Conservation (phyloP, 768 basidiomycete species). For the Pholiota microspora region DNA sequence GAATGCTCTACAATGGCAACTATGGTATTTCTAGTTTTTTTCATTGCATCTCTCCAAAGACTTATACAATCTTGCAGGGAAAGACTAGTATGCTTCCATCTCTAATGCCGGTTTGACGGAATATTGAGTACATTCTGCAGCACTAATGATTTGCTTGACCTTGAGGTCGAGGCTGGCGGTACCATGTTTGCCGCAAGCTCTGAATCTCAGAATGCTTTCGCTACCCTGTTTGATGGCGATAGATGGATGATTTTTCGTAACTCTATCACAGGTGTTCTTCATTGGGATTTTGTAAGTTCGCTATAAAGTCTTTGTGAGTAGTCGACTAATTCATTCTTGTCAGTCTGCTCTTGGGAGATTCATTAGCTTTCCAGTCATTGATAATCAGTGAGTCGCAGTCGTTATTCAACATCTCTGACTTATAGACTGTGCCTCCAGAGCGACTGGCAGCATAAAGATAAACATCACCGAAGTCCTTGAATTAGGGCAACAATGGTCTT, state of each 20-base stretch:
- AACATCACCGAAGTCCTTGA: constrained; percentile 50
- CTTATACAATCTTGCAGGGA: constrained; percentile 26
- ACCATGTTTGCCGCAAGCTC: constrained; percentile 52
- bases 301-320: too few relatives aligned
- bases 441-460: constrained; percentile 54
- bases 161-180: constrained; percentile 59
- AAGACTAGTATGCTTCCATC: constrained; percentile 36
- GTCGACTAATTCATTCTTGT: too few relatives aligned
- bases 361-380: constrained; percentile 61
- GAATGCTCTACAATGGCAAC: constrained; percentile 71
- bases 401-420: background rate
- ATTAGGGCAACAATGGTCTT: constrained; percentile 54
- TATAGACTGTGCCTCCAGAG: constrained; percentile 31
- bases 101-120: background rate
- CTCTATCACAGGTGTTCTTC: constrained; percentile 49
- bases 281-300: constrained; percentile 74
- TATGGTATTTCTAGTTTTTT: constrained; percentile 41
- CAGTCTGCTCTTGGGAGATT: constrained; percentile 66
- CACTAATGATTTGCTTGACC: constrained; percentile 57
- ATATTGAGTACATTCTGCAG: constrained; percentile 26
- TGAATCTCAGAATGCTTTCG: constrained; percentile 45
- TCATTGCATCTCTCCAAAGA: background rate
- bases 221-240: constrained; percentile 54
- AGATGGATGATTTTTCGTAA: constrained; percentile 74
- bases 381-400: constrained; percentile 33